Evolutionary conservation across 2,329 filamentous ascomycete species (phyloP), one percentile per base, ranked within the genome.

Genomic region (Xylaria sp.): DNA sequence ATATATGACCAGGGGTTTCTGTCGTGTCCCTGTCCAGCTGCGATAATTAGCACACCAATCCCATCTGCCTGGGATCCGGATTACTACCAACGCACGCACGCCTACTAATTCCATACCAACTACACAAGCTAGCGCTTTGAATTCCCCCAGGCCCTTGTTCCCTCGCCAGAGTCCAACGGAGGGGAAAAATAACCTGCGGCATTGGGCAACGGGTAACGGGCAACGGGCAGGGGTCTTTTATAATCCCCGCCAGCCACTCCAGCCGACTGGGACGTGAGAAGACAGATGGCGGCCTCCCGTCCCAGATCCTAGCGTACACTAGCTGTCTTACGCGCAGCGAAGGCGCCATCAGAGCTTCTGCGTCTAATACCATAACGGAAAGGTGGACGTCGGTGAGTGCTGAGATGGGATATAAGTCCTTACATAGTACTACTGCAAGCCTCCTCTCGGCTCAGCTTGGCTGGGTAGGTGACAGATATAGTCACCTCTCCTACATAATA

Each of bases 241-340:
- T 37, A 23, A 18, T 28, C 20, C n/a, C 55, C 55, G 55, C 15
- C 55, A 44, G 37, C 20, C 39, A 46, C 56, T 48, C 46, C 20
- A 58, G 28, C 23, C 34, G 34, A 37, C 37, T 20, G 34, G 23
- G 23, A 20, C 3, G 50, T 37, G 46, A 34, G 10, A 34, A 10
- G 15, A 41, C 6, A 8, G 57, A 39, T 60, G 66, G 69, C 62
- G 69, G 69, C 69, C 69, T 68, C 62, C 65, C 46, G 23, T 34
- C 61, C 56, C 15, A 50, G 65, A 60, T 62, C 57, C 39, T 58
- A 64, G 65, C 65, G 63, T 34, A 13, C 34, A 23, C 34, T 56
- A 23, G 52, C 32, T 39, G 50, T 60, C 59, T 51, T 41, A 67
- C 63, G 63, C 46, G 32, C 41, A 46, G 60, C 37, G 37, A 61